Base-by-base conservation (phyloP, 345 rosid species). In the Citropsis articulata region DNA sequence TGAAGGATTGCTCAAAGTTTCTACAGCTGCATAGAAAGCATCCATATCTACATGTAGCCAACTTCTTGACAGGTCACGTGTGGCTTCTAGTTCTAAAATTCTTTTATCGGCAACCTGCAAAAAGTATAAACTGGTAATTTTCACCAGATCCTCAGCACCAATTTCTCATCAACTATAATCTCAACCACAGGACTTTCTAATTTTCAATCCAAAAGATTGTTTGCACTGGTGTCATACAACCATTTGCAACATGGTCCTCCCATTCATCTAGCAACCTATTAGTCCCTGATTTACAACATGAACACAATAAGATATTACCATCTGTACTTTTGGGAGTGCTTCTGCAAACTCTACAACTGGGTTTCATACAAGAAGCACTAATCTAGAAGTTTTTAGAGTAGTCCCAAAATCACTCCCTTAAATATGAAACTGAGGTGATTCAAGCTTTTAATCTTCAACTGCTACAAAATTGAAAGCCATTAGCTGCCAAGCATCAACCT, bases 41-140 rank as follows among this genome's bases (percentile, higher is more conserved):
- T 96, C 97, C 97, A 96, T 96, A 83, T 96, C 99, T 72, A 92
- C 93, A 82, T 96, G 99, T 69, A 96, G 79, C 94, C 99, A 93
- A 80, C 80, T 73, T 82, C 92, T 89, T 60, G 94, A 88, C 35
- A 94, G 86, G 77, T 96, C 95, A 1, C 97, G 97, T 9, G 88
- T 88, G 56, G 88, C 89, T 89, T 94, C 99, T 12, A 94, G 88
- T 81, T 92, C 95, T 80, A 84, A 64, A 69, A 96, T 72, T 83
- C 90, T 92, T 84, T 81, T 89, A 82, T 96, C 94, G 27, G 90
- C 95, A 14, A 88, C 81, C 97, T 95, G 86, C 35, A 60, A 24
- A 66, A 57, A 36, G 16, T 2, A 72, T 5, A 78, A 24, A 13
- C 22, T 38, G 64, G 35, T 9, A 68, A 30, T 33, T 45, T 2